These are phyloP conservation scores for Colletotrichum horii DNA, from an alignment of 2,329 filamentous ascomycete species.

Conservation along the genomic window DNA sequence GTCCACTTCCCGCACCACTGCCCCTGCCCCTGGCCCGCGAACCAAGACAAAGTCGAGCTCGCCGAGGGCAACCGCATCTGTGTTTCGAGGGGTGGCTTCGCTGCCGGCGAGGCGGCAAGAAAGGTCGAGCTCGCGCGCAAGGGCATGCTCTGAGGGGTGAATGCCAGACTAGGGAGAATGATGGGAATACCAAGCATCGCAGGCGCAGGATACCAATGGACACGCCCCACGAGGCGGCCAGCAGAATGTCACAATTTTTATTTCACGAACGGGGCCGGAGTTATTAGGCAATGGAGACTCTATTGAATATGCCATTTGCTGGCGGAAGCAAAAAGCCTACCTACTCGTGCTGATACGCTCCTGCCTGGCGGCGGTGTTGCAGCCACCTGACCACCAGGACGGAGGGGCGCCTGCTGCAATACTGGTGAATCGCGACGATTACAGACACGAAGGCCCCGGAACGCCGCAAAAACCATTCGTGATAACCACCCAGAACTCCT, in stretches of 20 bases:
- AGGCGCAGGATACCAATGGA: background rate
- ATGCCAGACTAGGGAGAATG: background rate
- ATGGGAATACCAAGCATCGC: background rate
- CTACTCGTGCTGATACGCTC: constrained; percentile 14
- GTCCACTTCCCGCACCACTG: constrained; percentile 98
- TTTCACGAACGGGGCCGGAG: background rate
- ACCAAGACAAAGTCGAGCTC: constrained; percentile 80
- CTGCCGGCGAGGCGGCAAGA: constrained; percentile 70
- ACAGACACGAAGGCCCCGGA: constrained; percentile 17
- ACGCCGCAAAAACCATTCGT: constrained; percentile 20
- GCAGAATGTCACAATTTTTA: background rate
- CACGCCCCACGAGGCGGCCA: background rate
- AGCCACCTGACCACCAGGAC: background rate
- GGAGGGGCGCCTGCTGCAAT: constrained; percentile 1
- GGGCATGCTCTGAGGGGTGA: constrained; percentile 64
- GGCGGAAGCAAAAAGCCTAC: constrained; percentile 18
- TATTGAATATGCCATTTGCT: constrained; percentile 14
- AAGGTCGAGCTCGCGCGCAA: constrained; percentile 84
- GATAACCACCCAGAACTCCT: constrained; percentile 23
- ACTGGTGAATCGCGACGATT: constrained; percentile 2
- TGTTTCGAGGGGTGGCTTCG: constrained; percentile 77
- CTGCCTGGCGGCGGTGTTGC: background rate
- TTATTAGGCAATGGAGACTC: constrained; percentile 14
- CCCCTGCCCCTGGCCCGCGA: constrained; percentile 80
- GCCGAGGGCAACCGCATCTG: constrained; percentile 77